Conservation (phyloP, 768 basidiomycete species). For the Mycena pura region DNA sequence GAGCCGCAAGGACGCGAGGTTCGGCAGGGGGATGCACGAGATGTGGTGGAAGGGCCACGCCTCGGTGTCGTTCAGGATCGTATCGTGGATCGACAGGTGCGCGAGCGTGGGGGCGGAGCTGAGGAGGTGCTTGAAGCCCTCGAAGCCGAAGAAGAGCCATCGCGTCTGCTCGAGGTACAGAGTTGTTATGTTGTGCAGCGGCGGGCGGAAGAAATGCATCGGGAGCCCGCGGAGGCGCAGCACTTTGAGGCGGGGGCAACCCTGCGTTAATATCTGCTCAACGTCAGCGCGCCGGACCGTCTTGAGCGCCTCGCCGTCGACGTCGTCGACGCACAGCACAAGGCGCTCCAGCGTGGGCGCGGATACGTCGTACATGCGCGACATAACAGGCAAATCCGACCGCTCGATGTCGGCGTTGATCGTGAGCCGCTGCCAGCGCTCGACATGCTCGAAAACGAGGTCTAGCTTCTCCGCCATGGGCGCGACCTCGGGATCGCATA, state of each 20-base stretch:
- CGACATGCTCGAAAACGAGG: conserved; percentile 38
- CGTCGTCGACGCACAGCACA: conserved; percentile 44
- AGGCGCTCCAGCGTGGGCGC: conserved; percentile 46
- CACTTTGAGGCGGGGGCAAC: conserved; percentile 41
- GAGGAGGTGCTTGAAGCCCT: conserved; percentile 34
- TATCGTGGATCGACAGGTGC: conserved; percentile 53
- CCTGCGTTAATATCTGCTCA: conserved; percentile 36
- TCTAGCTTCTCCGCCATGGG: conserved; percentile 33
- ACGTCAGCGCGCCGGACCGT: conserved; percentile 22
- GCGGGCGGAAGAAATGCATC: conserved; percentile 47
- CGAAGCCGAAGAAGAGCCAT: conserved; percentile 41
- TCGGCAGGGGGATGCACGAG: conserved; percentile 36
- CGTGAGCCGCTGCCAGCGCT: conserved; percentile 45
- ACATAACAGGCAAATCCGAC: conserved; percentile 34
- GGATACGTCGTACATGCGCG: conserved; percentile 33
- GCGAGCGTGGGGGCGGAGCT: conserved; percentile 40
- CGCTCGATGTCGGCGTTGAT: conserved; percentile 38
- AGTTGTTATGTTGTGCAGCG: conserved; percentile 40
- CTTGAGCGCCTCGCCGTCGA: conserved; percentile 28
- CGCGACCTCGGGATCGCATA: neutral
- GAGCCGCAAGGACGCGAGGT: conserved; percentile 49
- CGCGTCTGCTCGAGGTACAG: conserved; percentile 55
- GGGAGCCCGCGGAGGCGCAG: conserved; percentile 54
- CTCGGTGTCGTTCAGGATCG: conserved; percentile 40
- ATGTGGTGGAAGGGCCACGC: conserved; percentile 33